Percentiles rank a stretch among this genome's conserved stretches.
Conservation (phyloP, 2,329 filamentous ascomycete genomes). For the Phaeoacremonium minimum region DNA sequence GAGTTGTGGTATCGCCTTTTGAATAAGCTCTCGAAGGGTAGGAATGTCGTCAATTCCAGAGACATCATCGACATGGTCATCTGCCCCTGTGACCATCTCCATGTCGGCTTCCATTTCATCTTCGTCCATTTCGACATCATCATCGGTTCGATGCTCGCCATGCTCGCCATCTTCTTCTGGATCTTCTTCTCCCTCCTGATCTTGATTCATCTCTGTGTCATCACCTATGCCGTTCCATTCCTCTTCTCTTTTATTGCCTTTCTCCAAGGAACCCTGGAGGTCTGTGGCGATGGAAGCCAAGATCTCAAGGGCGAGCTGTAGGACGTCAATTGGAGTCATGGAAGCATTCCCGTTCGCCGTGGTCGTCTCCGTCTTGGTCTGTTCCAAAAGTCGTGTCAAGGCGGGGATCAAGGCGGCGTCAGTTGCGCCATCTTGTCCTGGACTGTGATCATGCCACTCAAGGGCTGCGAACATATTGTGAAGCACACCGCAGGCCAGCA, state of each 20-base stretch:
- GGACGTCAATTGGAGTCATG: slow-evolving; percentile 37
- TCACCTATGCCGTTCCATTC: slow-evolving; percentile 35
- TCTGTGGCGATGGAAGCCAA: slow-evolving; percentile 61
- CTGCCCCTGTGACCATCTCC: slow-evolving; percentile 54
- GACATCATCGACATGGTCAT: slow-evolving; percentile 35
- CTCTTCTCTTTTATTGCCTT: slow-evolving; percentile 32
- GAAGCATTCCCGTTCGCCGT: slow-evolving; percentile 28
- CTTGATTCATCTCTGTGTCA: slow-evolving; percentile 28
- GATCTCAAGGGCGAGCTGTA: slow-evolving; percentile 56
- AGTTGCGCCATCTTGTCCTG: slow-evolving; percentile 40
- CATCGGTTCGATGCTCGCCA: too few species aligned
- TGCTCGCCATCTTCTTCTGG: slow-evolving; percentile 29
- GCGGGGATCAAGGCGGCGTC: slow-evolving; percentile 46
- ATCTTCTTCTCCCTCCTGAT: slow-evolving; percentile 22
- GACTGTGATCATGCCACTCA: slow-evolving; percentile 47
- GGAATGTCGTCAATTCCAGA: slow-evolving; percentile 46
- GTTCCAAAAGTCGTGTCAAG: slow-evolving; percentile 33
- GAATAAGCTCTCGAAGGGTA: slow-evolving; percentile 44
- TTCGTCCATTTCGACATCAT: slow-evolving; percentile 27
- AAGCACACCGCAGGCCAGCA: slow-evolving; percentile 56
- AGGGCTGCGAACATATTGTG: slow-evolving; percentile 57
- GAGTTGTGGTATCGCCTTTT: slow-evolving; percentile 41
- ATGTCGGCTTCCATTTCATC: slow-evolving; percentile 61
- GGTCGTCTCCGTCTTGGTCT: slow-evolving; percentile 19
- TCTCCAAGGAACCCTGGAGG: slow-evolving; percentile 46